phyloP scores from a whole-genome alignment of 2,329 filamentous ascomycete genomes.

The Colletotrichum coccodes region DNA sequence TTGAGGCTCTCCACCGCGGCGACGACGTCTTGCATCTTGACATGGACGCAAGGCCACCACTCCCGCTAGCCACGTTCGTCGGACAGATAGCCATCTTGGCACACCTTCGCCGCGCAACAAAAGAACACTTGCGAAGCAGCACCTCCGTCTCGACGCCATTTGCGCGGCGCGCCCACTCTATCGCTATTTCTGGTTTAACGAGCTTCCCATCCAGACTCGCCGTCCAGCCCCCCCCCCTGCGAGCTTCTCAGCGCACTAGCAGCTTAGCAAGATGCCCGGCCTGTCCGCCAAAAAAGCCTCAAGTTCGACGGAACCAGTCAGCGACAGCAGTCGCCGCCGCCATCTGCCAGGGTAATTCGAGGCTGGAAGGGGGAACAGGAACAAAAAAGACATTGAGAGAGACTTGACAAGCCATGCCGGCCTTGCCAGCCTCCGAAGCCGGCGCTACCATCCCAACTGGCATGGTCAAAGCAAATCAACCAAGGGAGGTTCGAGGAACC shows the following conservation, averaged over 20 bases:
- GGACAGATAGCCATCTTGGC: background rate
- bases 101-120: background rate
- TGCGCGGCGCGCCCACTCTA: background rate
- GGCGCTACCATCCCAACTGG: background rate
- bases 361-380: background rate
- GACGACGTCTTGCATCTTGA: background rate
- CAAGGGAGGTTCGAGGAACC: background rate
- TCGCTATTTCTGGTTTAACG: background rate
- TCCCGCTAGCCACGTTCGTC: slow-evolving; percentile 1
- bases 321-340: background rate
- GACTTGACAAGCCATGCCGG: background rate
- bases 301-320: slow-evolving; percentile 22
- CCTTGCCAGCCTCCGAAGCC: slow-evolving; percentile 18
- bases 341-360: background rate
- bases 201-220: background rate
- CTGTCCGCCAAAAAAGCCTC: background rate
- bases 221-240: background rate
- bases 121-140: background rate
- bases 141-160: background rate
- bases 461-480: background rate
- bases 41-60: background rate
- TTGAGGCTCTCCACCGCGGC: slow-evolving; percentile 7
- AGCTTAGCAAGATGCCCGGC: background rate
- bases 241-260: background rate
- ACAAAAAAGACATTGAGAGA: background rate